phyloP scores from a whole-genome alignment of 805 yeast species.

The Alloascoidea africana region DNA sequence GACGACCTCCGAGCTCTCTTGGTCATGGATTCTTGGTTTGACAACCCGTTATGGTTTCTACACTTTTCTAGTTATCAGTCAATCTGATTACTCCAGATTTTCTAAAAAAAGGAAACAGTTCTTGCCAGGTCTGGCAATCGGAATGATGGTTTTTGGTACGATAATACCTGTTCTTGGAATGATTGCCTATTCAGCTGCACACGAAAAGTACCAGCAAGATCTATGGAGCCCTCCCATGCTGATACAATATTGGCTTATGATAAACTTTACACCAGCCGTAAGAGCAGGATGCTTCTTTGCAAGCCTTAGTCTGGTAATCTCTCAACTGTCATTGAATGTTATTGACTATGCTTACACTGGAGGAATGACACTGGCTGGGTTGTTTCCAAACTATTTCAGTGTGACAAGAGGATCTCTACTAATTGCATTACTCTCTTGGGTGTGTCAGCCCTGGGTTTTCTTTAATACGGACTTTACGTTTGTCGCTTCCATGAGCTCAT shows the following conservation, averaged over 20 bases:
- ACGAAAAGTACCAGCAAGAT: slow-evolving; percentile 22
- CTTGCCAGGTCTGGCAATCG: slow-evolving; percentile 22
- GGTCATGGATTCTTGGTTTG: slow-evolving; percentile 26
- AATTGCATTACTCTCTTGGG: slow-evolving; percentile 19
- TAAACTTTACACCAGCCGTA: slow-evolving; percentile 20
- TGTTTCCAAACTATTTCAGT: slow-evolving; percentile 27
- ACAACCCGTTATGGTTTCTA: slow-evolving; percentile 23
- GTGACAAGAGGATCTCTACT: slow-evolving; percentile 28
- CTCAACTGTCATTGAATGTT: slow-evolving; percentile 22
- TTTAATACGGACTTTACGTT: slow-evolving; percentile 21
- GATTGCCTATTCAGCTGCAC: slow-evolving; percentile 27
- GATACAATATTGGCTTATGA: slow-evolving; percentile 23
- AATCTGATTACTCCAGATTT: slow-evolving; percentile 27
- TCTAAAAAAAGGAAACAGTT: slow-evolving; percentile 22
- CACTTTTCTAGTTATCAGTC: slow-evolving; percentile 24
- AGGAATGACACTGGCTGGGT: slow-evolving; percentile 36
- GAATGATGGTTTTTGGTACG: slow-evolving; percentile 23
- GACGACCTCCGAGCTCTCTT: slow-evolving; percentile 13
- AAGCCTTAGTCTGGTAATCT: slow-evolving; percentile 17
- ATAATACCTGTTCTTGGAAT: slow-evolving; percentile 31
- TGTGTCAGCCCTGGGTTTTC: slow-evolving; percentile 26
- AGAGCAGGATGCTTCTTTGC: slow-evolving; percentile 35
- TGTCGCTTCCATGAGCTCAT: slow-evolving; percentile 19
- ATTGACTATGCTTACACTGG: slow-evolving; percentile 30
- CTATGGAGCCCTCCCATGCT: slow-evolving; percentile 33